Evolutionary conservation across 2,329 filamentous ascomycete species (phyloP).

Genomic region (Colletotrichum horii): DNA sequence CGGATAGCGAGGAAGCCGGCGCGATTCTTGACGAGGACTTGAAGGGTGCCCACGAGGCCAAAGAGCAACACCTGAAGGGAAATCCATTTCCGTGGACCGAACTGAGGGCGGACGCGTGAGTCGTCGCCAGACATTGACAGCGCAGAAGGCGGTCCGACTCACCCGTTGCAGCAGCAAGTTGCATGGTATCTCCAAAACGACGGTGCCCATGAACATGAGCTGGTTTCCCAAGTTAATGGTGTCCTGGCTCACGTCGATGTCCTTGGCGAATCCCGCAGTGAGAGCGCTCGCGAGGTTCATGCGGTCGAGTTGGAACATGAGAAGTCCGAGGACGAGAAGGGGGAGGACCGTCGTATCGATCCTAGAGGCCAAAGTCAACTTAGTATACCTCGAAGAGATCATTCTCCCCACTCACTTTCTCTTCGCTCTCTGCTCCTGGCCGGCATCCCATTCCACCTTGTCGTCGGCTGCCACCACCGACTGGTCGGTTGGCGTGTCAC

Average conservation of each 20-base stretch:
- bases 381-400: background rate
- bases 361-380: conserved; percentile 30
- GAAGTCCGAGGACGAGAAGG: conserved; percentile 52
- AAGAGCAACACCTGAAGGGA: conserved; percentile 53
- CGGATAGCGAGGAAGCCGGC: conserved; percentile 50
- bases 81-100: conserved; percentile 54
- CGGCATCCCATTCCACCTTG: conserved; percentile 15
- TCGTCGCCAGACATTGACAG: background rate
- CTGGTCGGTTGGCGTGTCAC: conserved; percentile 16
- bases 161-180: conserved; percentile 48
- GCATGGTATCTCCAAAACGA: conserved; percentile 56
- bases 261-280: conserved; percentile 50
- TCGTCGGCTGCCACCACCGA: background rate
- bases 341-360: conserved; percentile 52
- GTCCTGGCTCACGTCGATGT: conserved; percentile 47
- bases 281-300: conserved; percentile 58
- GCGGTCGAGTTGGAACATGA: conserved; percentile 57
- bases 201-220: conserved; percentile 56
- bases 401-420: conserved; percentile 18
- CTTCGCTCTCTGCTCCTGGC: conserved; percentile 22
- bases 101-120: conserved; percentile 28
- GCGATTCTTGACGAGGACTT: conserved; percentile 46
- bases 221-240: conserved; percentile 59
- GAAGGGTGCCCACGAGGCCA: conserved; percentile 49
- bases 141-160: background rate